Evolutionary conservation across 192 early-diverging fungal species (phyloP), one percentile per base, ranked within the genome.

Genomic region (Tieghemiomyces parasiticus): DNA sequence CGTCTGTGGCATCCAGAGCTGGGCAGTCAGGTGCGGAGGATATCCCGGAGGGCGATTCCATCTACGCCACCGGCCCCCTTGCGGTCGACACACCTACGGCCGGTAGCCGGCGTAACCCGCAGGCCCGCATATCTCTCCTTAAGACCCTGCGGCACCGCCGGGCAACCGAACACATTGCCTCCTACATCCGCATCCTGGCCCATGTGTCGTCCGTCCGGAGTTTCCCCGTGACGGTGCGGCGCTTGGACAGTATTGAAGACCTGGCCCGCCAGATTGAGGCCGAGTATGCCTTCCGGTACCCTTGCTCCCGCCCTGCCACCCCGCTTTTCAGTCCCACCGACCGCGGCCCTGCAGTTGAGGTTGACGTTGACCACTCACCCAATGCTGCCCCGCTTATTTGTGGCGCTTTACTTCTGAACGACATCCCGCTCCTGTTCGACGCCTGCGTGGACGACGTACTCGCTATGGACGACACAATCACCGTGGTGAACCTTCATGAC

Each of bases 191-290:
- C 30, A 64, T 83, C 42, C 44, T 60, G 16, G 73, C 71, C n/a
- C 66, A 65, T 31, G 63, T 70, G 16, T 55, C 71, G 3, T 22
- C 60, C 3, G 47, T 63, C 0, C 35, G 66, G 14, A 64, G 50
- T n/a, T 80, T 81, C 61, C 64, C 70, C 4, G 58, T 83, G 42
- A 80, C 80, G 0, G 70, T 81, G 4, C 72, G 78, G 22, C 65
- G 70, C 46, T 68, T 64, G 24, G 71, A 75, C 28, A 83, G 75
- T 13, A 67, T 87, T 30, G 85, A 87, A 64, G 69, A 81, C 32
- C 64, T 87, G 29, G 78, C 80, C 10, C 61, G 72, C 3, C 78
- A 78, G 62, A 84, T 86, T 46, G 85, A 87, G 49, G 84, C 85
- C 22, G 84, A 87, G 66, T 83, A 79, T 59, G 73, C 78, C 9